These are phyloP conservation scores for Sporisorium sorghi DNA, from an alignment of 1,284 basidiomycete species.

Conservation along the genomic window DNA sequence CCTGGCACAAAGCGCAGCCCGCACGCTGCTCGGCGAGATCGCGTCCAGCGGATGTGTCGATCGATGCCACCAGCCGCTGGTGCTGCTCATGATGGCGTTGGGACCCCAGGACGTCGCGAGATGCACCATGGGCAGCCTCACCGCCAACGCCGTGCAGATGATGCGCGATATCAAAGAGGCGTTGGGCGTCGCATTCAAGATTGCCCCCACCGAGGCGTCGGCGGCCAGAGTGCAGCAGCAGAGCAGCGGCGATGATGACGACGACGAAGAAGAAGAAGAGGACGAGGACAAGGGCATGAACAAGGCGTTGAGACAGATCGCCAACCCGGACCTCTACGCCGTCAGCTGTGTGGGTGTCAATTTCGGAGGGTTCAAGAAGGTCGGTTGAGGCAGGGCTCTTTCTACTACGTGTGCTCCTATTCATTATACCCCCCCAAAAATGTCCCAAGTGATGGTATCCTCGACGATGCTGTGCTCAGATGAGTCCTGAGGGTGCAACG, in stretches of 20 bases:
- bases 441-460: too few species aligned
- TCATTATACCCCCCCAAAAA: constrained; percentile 6
- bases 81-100: constrained; percentile 89
- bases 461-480: too few species aligned
- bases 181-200: constrained; percentile 78
- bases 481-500: too few species aligned
- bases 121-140: constrained; percentile 85
- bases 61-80: constrained; percentile 86
- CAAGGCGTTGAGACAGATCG: constrained; percentile 3
- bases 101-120: constrained; percentile 95
- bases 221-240: constrained; percentile 18
- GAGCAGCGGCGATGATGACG: too few species aligned
- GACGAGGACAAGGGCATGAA: constrained; percentile 17
- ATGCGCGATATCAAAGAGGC: constrained; percentile 83
- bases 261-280: constrained; percentile 31
- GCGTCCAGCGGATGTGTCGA: constrained; percentile 89
- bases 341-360: constrained; percentile 63
- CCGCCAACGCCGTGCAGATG: constrained; percentile 82
- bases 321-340: constrained; percentile 36
- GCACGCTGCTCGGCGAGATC: constrained; percentile 82
- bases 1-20: constrained; percentile 82
- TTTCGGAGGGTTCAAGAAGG: constrained; percentile 60
- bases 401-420: too few species aligned
- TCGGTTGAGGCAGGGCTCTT: constrained; percentile 30
- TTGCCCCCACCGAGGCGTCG: constrained; percentile 53